phyloP scores from a whole-genome alignment of 1,139 yeast genomes.

The Saccharomyces uvarum region DNA sequence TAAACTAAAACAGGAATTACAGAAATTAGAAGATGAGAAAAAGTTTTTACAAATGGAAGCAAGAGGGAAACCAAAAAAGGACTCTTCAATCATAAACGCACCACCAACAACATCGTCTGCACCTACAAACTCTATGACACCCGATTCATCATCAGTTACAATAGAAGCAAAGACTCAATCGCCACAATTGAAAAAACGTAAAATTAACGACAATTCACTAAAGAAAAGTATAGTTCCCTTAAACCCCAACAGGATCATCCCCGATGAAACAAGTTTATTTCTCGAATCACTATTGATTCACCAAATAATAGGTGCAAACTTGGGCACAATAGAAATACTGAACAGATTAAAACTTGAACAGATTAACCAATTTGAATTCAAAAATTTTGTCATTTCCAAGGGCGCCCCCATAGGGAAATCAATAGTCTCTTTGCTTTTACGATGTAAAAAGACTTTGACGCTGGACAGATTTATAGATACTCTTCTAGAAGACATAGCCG shows the following conservation, averaged over 20 bases:
- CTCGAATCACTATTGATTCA: slow-evolving; percentile 35
- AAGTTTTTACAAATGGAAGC: slow-evolving; percentile 48
- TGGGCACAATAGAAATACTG: slow-evolving; percentile 45
- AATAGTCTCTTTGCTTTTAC: slow-evolving; percentile 13
- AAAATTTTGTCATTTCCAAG: slow-evolving; percentile 31
- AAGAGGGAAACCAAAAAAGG: slow-evolving; percentile 23
- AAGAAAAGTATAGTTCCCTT: slow-evolving; percentile 13
- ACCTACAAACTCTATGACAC: not conserved
- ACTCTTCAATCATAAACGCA: slow-evolving; percentile 4
- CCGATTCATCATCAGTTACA: slow-evolving; percentile 1
- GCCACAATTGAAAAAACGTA: slow-evolving; percentile 19
- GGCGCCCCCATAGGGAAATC: slow-evolving; percentile 29
- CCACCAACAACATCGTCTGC: slow-evolving; percentile 6
- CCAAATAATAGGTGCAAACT: slow-evolving; percentile 42
- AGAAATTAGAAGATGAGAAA: slow-evolving; percentile 60
- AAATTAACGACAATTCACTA: slow-evolving; percentile 21
- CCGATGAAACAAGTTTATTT: slow-evolving; percentile 37
- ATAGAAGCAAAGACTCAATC: not conserved
- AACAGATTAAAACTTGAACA: slow-evolving; percentile 39
- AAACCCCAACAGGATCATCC: slow-evolving; percentile 14
- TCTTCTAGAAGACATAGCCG: slow-evolving; percentile 37
- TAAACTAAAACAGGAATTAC: slow-evolving; percentile 41
- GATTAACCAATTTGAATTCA: slow-evolving; percentile 32
- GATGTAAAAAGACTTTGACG: slow-evolving; percentile 15
- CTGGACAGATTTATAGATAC: slow-evolving; percentile 26